Percentiles rank a stretch among this genome's conserved stretches.
Conservation (phyloP, 2,329 filamentous ascomycete species). For the Calonectria pseudoreteaudii region DNA sequence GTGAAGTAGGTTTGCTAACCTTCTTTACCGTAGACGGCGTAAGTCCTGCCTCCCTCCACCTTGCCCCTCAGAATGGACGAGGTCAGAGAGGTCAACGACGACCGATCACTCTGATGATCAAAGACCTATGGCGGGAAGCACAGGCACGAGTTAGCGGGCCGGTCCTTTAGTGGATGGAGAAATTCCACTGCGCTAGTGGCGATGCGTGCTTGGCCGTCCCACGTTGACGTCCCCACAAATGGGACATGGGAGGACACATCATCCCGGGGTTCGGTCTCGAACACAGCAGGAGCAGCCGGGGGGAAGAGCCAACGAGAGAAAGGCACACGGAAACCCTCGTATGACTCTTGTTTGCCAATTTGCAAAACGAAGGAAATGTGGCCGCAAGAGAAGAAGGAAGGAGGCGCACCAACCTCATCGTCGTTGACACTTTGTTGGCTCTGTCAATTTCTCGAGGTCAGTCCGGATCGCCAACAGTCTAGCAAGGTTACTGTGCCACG, state of each 20-base stretch:
- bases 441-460: conserved; percentile 22
- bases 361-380: neutral
- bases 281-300: neutral
- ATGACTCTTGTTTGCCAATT: neutral
- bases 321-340: neutral
- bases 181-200: neutral
- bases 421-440: conserved; percentile 25
- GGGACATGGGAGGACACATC: conserved; percentile 2
- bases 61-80: conserved; percentile 40
- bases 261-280: neutral
- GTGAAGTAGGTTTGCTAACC: conserved; percentile 30
- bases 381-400: neutral
- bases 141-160: conserved; percentile 19
- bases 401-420: conserved; percentile 33
- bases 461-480: neutral
- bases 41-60: conserved; percentile 47
- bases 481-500: neutral
- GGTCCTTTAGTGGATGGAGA: neutral
- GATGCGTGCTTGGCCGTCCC: neutral
- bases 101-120: conserved; percentile 33
- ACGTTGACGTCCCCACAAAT: neutral
- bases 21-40: conserved; percentile 51
- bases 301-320: neutral
- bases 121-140: conserved; percentile 13
- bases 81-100: conserved; percentile 41